Conservation (phyloP, 139 green algal genomes). For the Gonium pectorale region DNA sequence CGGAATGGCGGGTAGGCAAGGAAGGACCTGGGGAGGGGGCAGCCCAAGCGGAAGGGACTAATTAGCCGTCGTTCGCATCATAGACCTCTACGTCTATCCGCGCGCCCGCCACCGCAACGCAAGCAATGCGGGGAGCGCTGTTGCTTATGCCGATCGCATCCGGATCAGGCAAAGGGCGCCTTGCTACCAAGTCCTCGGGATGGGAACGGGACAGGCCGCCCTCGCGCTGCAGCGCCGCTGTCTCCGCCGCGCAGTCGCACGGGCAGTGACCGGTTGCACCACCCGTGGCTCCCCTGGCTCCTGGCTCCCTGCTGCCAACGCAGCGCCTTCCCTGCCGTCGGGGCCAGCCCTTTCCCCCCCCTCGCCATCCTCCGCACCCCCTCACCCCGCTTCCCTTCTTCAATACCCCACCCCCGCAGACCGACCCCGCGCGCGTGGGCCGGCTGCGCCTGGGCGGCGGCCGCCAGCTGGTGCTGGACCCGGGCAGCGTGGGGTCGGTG, state of each 20-base stretch:
- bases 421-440: constrained; percentile 14
- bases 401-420: background rate
- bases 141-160: too few species aligned
- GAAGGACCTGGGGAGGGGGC: background rate
- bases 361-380: background rate
- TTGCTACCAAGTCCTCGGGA: too few species aligned
- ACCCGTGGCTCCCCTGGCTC: too few species aligned
- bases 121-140: too few species aligned
- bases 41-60: background rate
- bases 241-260: too few species aligned
- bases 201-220: too few species aligned
- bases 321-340: background rate
- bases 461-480: constrained; percentile 41
- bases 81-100: background rate
- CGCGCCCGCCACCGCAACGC: background rate
- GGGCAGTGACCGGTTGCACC: too few species aligned
- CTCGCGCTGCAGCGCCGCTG: too few species aligned
- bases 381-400: background rate
- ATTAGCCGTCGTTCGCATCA: background rate
- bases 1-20: too few species aligned
- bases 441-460: background rate
- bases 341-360: background rate
- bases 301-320: background rate
- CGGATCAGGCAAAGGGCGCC: too few species aligned
- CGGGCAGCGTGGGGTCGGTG: constrained; percentile 34